Base-by-base conservation (phyloP, 2,329 filamentous ascomycete genomes). In the Colletotrichum abscissum region DNA sequence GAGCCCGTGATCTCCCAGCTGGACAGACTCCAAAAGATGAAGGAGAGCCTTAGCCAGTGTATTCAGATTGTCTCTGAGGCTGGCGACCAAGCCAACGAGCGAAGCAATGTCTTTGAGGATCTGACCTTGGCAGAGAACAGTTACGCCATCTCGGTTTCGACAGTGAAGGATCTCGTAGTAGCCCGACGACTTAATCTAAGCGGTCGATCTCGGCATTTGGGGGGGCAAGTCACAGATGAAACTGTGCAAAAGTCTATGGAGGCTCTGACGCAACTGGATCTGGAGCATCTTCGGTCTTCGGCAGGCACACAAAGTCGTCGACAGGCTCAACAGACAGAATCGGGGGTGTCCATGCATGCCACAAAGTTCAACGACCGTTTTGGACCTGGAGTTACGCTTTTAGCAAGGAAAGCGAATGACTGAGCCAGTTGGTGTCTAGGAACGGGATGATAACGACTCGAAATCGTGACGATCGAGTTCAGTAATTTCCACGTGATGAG, bases 101-200 rank as follows among this genome's bases (percentile, higher is more conserved):
- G 77, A 3, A 60, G 64, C n/a, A 79, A 79, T 59, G 5, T 78
- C 30, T 79, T 78, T 30, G 78, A 79, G 64, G 77, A 78, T 26
- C 74, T 77, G n/a, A 77, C 75, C 1, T 67, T 78, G 67, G 49
- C 69, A 16, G 76, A 76, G 2, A 78, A 74, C 49, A 75, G 72
- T 33, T 78, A 78, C 42, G 76, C 73, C 42, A 73, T 78, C 64
- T 71, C 75, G 5, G 75, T 79, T 52, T 79, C 76, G 8, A 79
- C 77, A 28, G 69, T 78, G 0, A 77, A 76, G 24, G 77, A 79
- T 14, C 75, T 78, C 9, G 76, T 79, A 35, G 52, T 72, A 11
- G 77, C 77, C 9, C 62, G 77, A 35, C 74, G 72, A 49, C 66
- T 78, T 38, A 77, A 77, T n/a, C 56, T 78, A 16, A 69, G 8